Evolutionary conservation across 768 basidiomycete species (phyloP).

Genomic region (Strobilomyces echinocephalus): DNA sequence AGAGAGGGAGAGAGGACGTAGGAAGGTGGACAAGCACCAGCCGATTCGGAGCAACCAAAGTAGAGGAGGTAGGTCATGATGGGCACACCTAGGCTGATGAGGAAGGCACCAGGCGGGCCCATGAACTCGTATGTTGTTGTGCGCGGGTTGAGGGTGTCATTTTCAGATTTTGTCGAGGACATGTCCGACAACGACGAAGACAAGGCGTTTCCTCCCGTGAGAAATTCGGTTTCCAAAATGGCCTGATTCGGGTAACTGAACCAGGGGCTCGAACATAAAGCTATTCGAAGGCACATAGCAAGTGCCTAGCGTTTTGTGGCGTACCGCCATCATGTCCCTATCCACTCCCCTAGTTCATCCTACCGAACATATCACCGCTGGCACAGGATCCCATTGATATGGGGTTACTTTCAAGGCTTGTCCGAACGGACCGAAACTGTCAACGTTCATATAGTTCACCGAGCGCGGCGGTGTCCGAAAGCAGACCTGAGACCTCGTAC

Average conservation of each 20-base stretch:
- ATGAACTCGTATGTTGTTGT: conserved; percentile 77
- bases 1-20: conserved; percentile 33
- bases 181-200: conserved; percentile 6
- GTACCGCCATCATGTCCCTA: too few relatives aligned
- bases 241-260: too few relatives aligned
- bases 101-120: conserved; percentile 72
- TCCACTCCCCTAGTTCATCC: neutral
- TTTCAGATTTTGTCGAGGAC: conserved; percentile 18
- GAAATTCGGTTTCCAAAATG: neutral
- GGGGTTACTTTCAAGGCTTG: neutral
- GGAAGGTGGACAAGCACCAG: conserved; percentile 66
- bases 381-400: too few relatives aligned
- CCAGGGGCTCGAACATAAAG: too few relatives aligned
- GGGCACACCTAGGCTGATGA: conserved; percentile 69
- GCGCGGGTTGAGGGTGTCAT: conserved; percentile 56
- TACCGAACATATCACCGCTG: neutral
- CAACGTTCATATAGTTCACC: too few relatives aligned
- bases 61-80: conserved; percentile 67
- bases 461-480: neutral
- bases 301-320: neutral
- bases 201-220: neutral
- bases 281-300: neutral
- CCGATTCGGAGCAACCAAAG: conserved; percentile 69
- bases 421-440: neutral
- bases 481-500: neutral